phyloP scores from a whole-genome alignment of 2,329 filamentous ascomycete genomes.

The Aspergillus candidus region DNA sequence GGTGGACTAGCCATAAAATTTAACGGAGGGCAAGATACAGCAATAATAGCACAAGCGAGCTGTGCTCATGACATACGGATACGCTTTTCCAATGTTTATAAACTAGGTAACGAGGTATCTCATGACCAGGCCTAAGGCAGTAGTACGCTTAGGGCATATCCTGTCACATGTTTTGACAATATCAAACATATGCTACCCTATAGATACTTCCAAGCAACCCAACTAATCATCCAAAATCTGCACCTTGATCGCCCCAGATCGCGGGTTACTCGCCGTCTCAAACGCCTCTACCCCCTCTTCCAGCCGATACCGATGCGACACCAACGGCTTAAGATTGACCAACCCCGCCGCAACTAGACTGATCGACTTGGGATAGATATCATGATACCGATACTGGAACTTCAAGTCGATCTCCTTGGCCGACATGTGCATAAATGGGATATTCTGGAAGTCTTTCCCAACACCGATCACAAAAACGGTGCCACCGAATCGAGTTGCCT shows the following conservation, averaged over 20 bases:
- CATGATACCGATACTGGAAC: constrained; percentile 17
- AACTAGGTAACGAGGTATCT: too few species aligned
- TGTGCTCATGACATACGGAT: too few species aligned
- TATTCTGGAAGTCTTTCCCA: constrained; percentile 17
- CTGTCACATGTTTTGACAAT: too few species aligned
- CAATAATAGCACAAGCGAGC: too few species aligned
- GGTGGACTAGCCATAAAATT: too few species aligned
- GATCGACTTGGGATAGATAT: constrained; percentile 20
- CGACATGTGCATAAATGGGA: constrained; percentile 18
- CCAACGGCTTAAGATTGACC: constrained; percentile 34
- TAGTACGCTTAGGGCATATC: too few species aligned
- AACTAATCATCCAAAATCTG: constrained; percentile 17
- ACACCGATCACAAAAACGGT: constrained; percentile 16
- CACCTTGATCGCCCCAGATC: constrained; percentile 30
- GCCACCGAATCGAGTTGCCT: constrained; percentile 16
- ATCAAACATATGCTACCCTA: too few species aligned
- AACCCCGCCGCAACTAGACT: constrained; percentile 28
- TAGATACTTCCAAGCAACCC: too few species aligned
- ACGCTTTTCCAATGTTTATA: too few species aligned
- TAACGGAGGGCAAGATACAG: too few species aligned
- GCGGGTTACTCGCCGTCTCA: constrained; percentile 30
- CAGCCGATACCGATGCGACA: constrained; percentile 33
- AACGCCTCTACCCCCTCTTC: constrained; percentile 35
- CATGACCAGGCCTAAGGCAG: too few species aligned
- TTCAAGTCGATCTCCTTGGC: constrained; percentile 15